Base-by-base conservation (phyloP, 805 yeast genomes). In the Lipomyces oligophaga region DNA sequence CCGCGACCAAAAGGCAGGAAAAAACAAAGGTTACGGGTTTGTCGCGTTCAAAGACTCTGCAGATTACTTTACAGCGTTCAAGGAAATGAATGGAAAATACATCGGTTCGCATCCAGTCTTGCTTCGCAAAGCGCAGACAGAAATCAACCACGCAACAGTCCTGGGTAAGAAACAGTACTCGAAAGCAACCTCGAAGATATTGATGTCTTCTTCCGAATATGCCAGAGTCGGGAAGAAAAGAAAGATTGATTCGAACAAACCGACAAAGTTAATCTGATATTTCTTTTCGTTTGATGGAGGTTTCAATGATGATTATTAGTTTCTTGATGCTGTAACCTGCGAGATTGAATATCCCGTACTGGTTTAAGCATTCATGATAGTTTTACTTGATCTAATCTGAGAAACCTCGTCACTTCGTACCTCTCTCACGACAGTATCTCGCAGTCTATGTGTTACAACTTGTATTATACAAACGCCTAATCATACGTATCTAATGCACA, bases 71-170 rank as follows among this genome's bases (percentile, higher is more conserved):
- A 66, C 69, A 41, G 87, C 89, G 2, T 84, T 81, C 64, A 80
- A 78, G 60, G 85, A 81, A 58, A 75, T 83, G 80, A 81, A 84
- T 60, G 85, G 86, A 21, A 81, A 82, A 59, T 83, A 81, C 56
- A 73, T 85, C 38, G 94, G 93, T 1, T 76, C 72, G 57, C 81
- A 81, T 58, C 93, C 93, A 0, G 78, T 84, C 22, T 80, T 75
- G 47, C 65, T 84, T 61, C 80, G 81, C 61, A 69, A 80, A 49
- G 89, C 90, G 0, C 78, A 43, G 34, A 52, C 56, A 7, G 56
- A 52, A 32, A 52, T 52, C 47, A 52, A 52, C 33, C 22, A 47
- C 16, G 44, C 44, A 33, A 34, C 44, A 19, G 47, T 52, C 13
- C 47, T 41, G 36, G 43, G 49, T 1, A 18, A 27, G 5, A 42